Base-by-base conservation (phyloP, 2,329 filamentous ascomycete genomes). In the Botrytis elliptica region DNA sequence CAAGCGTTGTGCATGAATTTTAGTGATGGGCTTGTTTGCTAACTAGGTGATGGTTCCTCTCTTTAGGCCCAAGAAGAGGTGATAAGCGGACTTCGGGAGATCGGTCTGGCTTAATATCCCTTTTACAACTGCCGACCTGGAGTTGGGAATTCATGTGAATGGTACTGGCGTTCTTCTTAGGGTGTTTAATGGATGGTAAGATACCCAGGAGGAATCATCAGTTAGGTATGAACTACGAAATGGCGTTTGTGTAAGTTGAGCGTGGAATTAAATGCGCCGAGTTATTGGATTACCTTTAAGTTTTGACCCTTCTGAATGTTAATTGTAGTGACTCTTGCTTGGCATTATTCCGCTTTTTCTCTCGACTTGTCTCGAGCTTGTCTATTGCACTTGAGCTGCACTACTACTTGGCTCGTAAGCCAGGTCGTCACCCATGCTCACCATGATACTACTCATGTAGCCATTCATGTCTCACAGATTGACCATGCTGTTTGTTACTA, bases 1-100 rank as follows among this genome's bases (percentile, higher is more conserved):
- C 44, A 67, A 38, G 52, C 33, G 40, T 36, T 67, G 44, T 72
- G 44, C 49, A 57, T 33, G 38, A 33, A 57, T 46, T 64, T 40
- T 59, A 60, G 72, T 71, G 67, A 71, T 29, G 22, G 66, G 68
- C 64, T 74, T 72, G 71, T 60, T 38, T 73, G 66, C 44, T 74
- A 63, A 59, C 65, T 69, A 52, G 63, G 63, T 60, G 71, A 25
- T 68, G 46, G 44, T 60, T 72, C 44, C 42, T n/a, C 22, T 44
- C 46, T 72, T 38, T 72, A 76, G 75, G 71, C 22, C 33, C 33
- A 73, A 44, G 64, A 75, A 57, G 73, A 64, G 14, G 25, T 76
- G 18, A n/a, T 73, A 16, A 57, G 29, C 57, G 44, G 57, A 12
- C 64, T 74, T 42, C 44, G 67, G 42, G 70, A 74, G 36, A 60